phyloP scores from a whole-genome alignment of 495 filamentous ascomycete species.

The Penicillium canescens region DNA sequence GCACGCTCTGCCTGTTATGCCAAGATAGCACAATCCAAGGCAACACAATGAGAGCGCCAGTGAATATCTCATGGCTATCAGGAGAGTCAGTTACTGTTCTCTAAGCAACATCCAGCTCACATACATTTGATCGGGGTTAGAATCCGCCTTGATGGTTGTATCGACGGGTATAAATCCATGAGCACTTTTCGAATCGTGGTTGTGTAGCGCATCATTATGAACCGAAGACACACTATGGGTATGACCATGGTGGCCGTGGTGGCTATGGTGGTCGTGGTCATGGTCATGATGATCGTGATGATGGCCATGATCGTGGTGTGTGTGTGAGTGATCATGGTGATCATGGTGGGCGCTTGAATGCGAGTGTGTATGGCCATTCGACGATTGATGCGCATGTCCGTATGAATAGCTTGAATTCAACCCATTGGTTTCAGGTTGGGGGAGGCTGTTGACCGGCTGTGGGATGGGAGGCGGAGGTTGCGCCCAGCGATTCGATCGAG shows the following conservation, averaged over 20 bases:
- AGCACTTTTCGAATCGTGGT: conserved; percentile 7
- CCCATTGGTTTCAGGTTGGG: conserved; percentile 19
- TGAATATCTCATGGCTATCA: conserved; percentile 32
- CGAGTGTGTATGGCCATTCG: conserved; percentile 17
- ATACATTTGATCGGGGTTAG: conserved; percentile 13
- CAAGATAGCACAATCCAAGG: conserved; percentile 47
- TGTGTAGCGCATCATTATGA: conserved; percentile 4
- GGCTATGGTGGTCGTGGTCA: conserved; percentile 15
- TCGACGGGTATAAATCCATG: not conserved
- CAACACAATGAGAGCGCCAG: conserved; percentile 32
- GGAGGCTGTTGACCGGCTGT: conserved; percentile 18
- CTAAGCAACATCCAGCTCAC: conserved; percentile 2
- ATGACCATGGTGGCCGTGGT: conserved; percentile 16
- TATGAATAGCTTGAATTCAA: conserved; percentile 21
- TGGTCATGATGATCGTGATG: conserved; percentile 20
- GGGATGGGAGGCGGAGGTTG: conserved; percentile 35
- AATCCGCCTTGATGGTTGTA: not conserved
- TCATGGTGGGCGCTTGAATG: conserved; percentile 26
- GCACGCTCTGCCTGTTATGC: conserved; percentile 34
- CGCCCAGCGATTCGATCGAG: conserved; percentile 37
- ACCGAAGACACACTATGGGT: conserved; percentile 4
- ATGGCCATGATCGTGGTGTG: conserved; percentile 8
- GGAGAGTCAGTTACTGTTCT: conserved; percentile 13
- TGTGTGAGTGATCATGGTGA: conserved; percentile 16
- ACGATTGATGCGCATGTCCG: conserved; percentile 13